Evolutionary conservation across 306 rosid genomes (phyloP).

Genomic region (Prunus davidiana): DNA sequence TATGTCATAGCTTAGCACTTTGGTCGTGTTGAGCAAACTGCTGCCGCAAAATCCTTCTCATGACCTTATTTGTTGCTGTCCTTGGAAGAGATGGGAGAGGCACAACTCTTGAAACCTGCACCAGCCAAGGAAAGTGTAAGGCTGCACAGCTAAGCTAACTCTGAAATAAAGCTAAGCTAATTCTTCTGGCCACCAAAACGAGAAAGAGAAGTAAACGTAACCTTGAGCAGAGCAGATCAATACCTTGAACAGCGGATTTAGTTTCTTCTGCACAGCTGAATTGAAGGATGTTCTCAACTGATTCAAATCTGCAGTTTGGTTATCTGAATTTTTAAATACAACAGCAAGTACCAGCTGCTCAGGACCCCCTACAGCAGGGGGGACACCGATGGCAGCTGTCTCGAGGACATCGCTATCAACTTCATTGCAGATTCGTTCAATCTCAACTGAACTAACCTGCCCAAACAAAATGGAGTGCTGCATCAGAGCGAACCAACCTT

Average conservation of each 20-base stretch:
- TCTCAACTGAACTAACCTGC: constrained; percentile 96
- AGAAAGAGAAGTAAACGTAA: not conserved
- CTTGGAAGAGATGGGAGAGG: constrained; percentile 70
- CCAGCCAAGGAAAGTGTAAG: constrained; percentile 8
- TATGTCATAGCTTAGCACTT: constrained; percentile 51
- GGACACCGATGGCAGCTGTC: constrained; percentile 95
- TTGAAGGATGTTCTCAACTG: constrained; percentile 58
- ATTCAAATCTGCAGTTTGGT: constrained; percentile 36
- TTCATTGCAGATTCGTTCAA: constrained; percentile 87
- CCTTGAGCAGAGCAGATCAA: constrained; percentile 11
- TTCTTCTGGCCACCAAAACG: no score
- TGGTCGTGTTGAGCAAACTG: constrained; percentile 47
- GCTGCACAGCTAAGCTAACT: not conserved
- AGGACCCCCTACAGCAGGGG: constrained; percentile 83
- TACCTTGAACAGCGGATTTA: constrained; percentile 91
- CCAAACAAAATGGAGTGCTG: constrained; percentile 17
- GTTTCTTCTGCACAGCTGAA: constrained; percentile 82
- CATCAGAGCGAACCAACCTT: not conserved
- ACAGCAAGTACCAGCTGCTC: constrained; percentile 75
- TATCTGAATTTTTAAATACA: constrained; percentile 52
- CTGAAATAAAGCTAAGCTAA: not conserved
- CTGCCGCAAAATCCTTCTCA: constrained; percentile 86
- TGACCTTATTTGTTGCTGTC: constrained; percentile 89
- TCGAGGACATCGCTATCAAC: constrained; percentile 60
- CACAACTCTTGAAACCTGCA: constrained; percentile 70